Evolutionary conservation across 441 rosid genomes (phyloP), one percentile per base, ranked within the genome.

Genomic region (Codiaeum variegatum): DNA sequence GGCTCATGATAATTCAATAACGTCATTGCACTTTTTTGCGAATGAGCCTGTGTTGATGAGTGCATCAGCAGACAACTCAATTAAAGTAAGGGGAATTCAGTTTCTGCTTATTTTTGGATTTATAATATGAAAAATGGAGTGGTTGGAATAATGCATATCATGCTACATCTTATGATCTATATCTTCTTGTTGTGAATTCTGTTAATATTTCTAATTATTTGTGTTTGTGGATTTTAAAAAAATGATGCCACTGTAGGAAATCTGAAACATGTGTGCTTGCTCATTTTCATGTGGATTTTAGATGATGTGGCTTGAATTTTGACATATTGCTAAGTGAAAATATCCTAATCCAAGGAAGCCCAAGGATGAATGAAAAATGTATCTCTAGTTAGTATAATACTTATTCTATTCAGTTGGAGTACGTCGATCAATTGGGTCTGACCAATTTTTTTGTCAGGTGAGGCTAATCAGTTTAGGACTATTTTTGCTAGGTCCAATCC

Each of bases 41-140:
- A 91, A 91, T 82, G 98, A 95, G 78, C 99, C 99, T 71, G 98
- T 95, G 71, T 85, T 95, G 59, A 87, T 95, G 91, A 95, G 99
- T 77, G 83, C 98, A 68, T 89, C 98, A 71, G 83, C 88, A 19
- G 99, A 95, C 78, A 95, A 95, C 85, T 95, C 99, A 31, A 78
- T 95, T 40, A 95, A 95, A 82, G 99, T 95, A 84, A 79, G 85
- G 74, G 73, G 34, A 67, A 32, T 62, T 69, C 38, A 15, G 40
- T 56, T 7, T 75, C 18, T 28, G 28, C 24, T 34, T 69, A 46
- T 52, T 21, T 26, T 49, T 34, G 11, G 16, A 5, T 13, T 18
- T 63, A 65, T 47, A 44, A 12, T 60, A 49, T 29, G 19, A 51
- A 31, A 6, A 63, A 12, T 19, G 8, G 9, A 32, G 23, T 46